Base-by-base conservation (phyloP, 2,329 filamentous ascomycete genomes). In the Colletotrichum orchidophilum region DNA sequence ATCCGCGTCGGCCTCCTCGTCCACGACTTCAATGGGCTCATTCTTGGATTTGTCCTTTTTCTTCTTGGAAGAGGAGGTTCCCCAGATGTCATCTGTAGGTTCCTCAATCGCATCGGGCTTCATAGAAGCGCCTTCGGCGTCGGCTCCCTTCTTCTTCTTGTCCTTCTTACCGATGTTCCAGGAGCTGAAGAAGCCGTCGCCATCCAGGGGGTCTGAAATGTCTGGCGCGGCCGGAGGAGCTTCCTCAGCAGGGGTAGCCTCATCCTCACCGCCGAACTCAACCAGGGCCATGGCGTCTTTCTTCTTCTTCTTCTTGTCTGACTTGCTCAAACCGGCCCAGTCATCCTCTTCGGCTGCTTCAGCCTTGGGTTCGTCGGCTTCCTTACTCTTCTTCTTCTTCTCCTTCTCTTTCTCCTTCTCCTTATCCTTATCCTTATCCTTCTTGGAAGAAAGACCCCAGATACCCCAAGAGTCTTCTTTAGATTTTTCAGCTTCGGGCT, bases 141-240 rank as follows among this genome's bases (percentile, higher is more conserved):
- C 70, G 26, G 35, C 21, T 1, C 42, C 60, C 27, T 73, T 75
- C 42, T 77, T 83, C 66, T 80, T 80, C 75, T 82, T 82, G 66
- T 82, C 77, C 72, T 88, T 89, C 76, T 88, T 88, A 12, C 83
- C 81, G 62, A 85, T 88, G 35, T 86, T 87, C 83, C 88, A 90
- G 58, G 86, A 85, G 70, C 82, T 85, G 77, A 88, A 89, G 74
- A 88, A 88, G 68, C 87, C 87, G 64, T 88, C 86, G 52, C 83
- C 82, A 15, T 77, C 80, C 42, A 80, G 76, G 60, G 80, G 73
- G 58, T 80, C 78, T 15, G 77, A 74, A 71, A 79, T 69, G 49
- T 78, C 79, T 12, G 79, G 77, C 12, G 67, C 80, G 52, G 75
- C 74, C 42, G 75, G 74, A 53, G 77, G 77, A 33, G 75, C 76